A percentile compares a stretch with the other conserved stretches of the same genome.
Evolutionary conservation across 1,139 yeast species (phyloP).

Genomic region (Debaryomycetaceae sp.): DNA sequence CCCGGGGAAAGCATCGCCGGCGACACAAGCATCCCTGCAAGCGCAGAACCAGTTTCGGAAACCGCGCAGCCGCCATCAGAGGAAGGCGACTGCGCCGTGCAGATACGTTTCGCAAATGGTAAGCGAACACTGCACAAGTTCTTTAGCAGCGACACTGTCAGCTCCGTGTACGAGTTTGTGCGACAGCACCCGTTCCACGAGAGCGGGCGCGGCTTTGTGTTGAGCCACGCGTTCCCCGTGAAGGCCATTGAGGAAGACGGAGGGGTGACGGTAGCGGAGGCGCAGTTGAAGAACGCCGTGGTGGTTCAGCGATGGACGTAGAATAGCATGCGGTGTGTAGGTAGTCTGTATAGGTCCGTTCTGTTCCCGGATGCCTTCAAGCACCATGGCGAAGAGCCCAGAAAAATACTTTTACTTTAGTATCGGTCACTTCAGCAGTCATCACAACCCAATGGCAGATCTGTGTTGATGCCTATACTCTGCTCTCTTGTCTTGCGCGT

Average conservation of each 20-base stretch:
- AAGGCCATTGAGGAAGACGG: slow-evolving; percentile 51
- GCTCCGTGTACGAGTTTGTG: slow-evolving; percentile 61
- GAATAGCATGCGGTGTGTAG: neutral
- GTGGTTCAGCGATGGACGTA: slow-evolving; percentile 73
- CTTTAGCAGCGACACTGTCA: slow-evolving; percentile 55
- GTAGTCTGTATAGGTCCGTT: no score
- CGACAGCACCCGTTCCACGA: slow-evolving; percentile 30
- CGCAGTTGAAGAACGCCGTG: slow-evolving; percentile 76
- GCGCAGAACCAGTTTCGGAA: slow-evolving; percentile 1
- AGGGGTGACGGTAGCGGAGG: slow-evolving; percentile 51
- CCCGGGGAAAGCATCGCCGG: slow-evolving; percentile 46
- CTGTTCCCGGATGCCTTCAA: neutral
- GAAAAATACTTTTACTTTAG: neutral
- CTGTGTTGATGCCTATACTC: no score
- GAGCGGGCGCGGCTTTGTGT: slow-evolving; percentile 42
- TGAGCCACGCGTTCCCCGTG: slow-evolving; percentile 81
- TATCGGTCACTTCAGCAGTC: no score
- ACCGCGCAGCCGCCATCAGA: slow-evolving; percentile 18
- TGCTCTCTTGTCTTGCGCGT: no score
- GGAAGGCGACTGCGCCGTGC: slow-evolving; percentile 66
- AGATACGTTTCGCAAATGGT: slow-evolving; percentile 81
- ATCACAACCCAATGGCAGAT: no score
- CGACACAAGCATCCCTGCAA: slow-evolving; percentile 2
- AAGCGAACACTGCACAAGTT: slow-evolving; percentile 56
- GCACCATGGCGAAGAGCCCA: neutral